These are phyloP conservation scores for Tuber aestivum DNA, from an alignment of 495 filamentous ascomycete genomes.

Conservation along the genomic window DNA sequence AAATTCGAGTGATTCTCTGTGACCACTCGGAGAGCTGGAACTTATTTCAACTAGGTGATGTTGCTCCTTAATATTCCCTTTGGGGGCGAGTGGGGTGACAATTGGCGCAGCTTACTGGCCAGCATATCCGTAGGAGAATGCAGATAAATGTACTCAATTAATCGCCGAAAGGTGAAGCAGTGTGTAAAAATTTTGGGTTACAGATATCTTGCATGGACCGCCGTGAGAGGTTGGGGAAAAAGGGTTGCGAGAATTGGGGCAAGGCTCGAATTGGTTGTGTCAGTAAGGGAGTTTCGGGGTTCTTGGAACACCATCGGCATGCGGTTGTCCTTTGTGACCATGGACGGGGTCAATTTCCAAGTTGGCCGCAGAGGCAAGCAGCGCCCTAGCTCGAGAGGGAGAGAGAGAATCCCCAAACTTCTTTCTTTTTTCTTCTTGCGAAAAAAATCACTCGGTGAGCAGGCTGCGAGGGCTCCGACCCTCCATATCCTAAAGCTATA, in stretches of 20 bases:
- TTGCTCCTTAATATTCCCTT: not conserved
- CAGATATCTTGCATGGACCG: not conserved
- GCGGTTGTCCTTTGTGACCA: not conserved
- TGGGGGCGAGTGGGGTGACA: not conserved
- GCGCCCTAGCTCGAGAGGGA: not conserved
- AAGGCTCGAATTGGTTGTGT: not conserved
- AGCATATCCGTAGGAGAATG: not conserved
- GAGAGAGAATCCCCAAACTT: not conserved
- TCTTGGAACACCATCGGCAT: not conserved
- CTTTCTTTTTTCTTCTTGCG: not conserved
- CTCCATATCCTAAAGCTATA: not conserved
- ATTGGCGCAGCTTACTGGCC: not conserved
- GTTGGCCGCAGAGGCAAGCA: not conserved
- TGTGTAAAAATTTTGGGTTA: not conserved
- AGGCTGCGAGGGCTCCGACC: not conserved
- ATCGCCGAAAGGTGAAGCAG: not conserved
- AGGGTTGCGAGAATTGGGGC: not conserved
- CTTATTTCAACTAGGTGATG: not conserved
- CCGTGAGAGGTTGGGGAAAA: not conserved
- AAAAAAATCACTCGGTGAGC: not conserved
- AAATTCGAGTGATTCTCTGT: not conserved
- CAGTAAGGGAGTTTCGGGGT: not conserved
- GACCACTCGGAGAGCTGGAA: not conserved
- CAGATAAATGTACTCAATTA: not conserved
- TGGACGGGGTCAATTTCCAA: not conserved